Evolutionary conservation across 352 stramenopile genomes (phyloP).

Genomic region (Pythium aristosporum): DNA sequence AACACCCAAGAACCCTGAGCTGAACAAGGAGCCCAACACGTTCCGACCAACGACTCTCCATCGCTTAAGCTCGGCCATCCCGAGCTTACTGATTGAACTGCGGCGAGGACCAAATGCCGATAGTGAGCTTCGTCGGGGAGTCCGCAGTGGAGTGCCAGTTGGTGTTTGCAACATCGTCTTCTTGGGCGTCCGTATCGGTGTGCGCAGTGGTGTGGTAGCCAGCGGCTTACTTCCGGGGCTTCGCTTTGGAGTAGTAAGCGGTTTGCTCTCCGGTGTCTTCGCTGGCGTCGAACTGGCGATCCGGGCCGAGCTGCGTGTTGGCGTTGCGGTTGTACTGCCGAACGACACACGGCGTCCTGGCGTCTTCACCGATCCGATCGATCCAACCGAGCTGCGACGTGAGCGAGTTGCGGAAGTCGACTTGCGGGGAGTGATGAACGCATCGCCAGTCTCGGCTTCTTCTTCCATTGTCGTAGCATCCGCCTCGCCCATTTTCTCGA

Average conservation of each 20-base stretch:
- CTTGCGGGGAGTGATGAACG: slow-evolving; percentile 18
- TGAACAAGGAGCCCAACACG: slow-evolving; percentile 20
- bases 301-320: slow-evolving; percentile 1
- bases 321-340: neutral
- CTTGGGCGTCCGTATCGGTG: slow-evolving; percentile 9
- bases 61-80: slow-evolving; percentile 18
- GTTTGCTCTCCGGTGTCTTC: neutral
- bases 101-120: slow-evolving; percentile 13
- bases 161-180: slow-evolving; percentile 5
- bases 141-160: slow-evolving; percentile 11
- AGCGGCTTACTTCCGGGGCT: neutral
- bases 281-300: neutral
- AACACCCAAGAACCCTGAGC: slow-evolving; percentile 21
- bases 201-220: neutral
- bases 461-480: neutral
- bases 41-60: slow-evolving; percentile 16
- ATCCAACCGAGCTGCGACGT: slow-evolving; percentile 21
- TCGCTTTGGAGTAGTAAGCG: slow-evolving; percentile 8
- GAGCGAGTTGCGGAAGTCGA: neutral
- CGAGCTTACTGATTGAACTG: slow-evolving; percentile 11
- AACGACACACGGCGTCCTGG: slow-evolving; percentile 4
- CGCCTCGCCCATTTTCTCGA: neutral
- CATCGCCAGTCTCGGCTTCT: neutral
- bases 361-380: slow-evolving; percentile 8
- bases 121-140: slow-evolving; percentile 16